Base-by-base conservation (phyloP, 139 green algal genomes). In the Coelastrella sp. region DNA sequence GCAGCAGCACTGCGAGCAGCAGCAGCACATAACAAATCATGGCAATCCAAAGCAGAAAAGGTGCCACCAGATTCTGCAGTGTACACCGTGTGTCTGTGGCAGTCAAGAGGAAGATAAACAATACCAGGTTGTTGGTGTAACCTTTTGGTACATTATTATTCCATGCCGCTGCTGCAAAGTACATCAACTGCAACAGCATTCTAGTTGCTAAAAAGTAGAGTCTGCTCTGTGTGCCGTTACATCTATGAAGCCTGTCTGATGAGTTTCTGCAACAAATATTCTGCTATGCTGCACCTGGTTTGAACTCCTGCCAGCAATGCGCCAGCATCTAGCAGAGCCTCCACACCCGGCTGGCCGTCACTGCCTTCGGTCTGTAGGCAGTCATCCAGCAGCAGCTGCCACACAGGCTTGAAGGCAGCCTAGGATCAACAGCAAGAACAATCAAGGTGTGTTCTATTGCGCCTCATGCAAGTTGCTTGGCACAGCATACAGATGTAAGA, bases 251-350 rank as follows among this genome's bases (percentile, higher is more conserved):
- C 17, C 15, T 10, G 4, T 11, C 7, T 27, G 24, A 19, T 76
- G 19, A 19, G 12, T 59, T 10, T 57, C 8, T 75, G 59, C 80
- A 75, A 0, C 57, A 58, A 65, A 24, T 0, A 70, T 4, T 70
- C 14, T 15, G 14, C 12, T 4, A 5, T 20, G 11, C 4, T 15
- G 61, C 61, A 70, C 11, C 12, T 57, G 24, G 78, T 68, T 19
- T 66, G 56, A 0, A 58, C 56, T 70, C 11, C 78, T 70, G 78
- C 22, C 9, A 24, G 15, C 78, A 66, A 24, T 20, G 17, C 27
- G 35, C 78, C 15, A 63, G 78, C 61, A 70, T 70, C 94, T 7
- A 96, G 73, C 19, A 96, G 78, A 4, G 93, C 94, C 79, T 95
- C 68, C 57, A 91, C 58, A 24, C 68, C 68, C 24, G 4, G n/a